A percentile compares a stretch with the other conserved stretches of the same genome.
Evolutionary conservation across 139 green algal genomes (phyloP).

Genomic region (Tetradesmus obliquus): DNA sequence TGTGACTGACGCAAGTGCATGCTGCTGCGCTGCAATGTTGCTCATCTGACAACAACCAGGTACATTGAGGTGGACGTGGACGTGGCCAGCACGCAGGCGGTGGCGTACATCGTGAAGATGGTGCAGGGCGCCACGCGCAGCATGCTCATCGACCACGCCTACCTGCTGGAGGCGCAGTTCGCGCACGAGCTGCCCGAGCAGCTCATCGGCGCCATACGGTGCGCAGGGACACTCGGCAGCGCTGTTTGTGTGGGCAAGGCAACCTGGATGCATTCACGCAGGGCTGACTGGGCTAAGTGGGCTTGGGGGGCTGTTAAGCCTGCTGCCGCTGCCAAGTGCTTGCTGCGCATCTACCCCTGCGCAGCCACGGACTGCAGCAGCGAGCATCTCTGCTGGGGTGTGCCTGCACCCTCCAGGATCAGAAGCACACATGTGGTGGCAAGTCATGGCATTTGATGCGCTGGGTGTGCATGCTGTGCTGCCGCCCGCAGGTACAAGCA

Average conservation of each 20-base stretch:
- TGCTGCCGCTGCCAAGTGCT: no score
- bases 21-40: no score
- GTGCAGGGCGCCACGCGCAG: conserved; percentile 47
- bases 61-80: conserved; percentile 49
- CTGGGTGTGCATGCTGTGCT: neutral
- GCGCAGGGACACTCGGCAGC: neutral
- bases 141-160: conserved; percentile 53
- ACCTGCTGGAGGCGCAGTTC: conserved; percentile 42
- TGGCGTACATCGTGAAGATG: conserved; percentile 47
- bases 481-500: conserved; percentile 36
- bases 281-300: no score
- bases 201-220: conserved; percentile 45
- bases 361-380: no score
- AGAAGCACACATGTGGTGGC: no score
- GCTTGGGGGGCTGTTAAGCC: no score
- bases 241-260: no score
- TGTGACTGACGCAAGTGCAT: no score
- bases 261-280: neutral
- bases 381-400: no score
- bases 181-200: conserved; percentile 52
- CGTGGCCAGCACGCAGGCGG: conserved; percentile 35
- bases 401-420: no score
- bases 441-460: neutral
- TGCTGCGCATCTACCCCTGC: no score
- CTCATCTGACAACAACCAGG: no score